Percentiles rank a stretch among this genome's conserved stretches.
These are phyloP conservation scores for Chloromonas sp. DNA, from an alignment of 163 green algal genomes.

Conservation along the genomic window DNA sequence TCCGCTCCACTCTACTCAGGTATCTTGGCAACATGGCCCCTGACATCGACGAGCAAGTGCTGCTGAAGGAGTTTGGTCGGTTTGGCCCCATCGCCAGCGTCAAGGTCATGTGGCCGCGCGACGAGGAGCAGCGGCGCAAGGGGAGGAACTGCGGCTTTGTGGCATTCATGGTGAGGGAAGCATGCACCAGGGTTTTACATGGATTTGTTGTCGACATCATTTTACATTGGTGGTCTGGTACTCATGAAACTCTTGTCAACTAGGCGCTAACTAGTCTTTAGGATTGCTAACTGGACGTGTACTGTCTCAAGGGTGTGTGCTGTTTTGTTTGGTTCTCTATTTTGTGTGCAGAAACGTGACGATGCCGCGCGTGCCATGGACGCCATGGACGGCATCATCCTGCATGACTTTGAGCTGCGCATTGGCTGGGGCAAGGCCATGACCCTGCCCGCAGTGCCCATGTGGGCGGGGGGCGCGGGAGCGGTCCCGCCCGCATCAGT, in stretches of 20 bases:
- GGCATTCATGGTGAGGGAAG: slow-evolving; percentile 80
- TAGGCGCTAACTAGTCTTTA: no score
- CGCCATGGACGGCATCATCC: slow-evolving; percentile 71
- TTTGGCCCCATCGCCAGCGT: slow-evolving; percentile 87
- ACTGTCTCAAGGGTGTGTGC: no score
- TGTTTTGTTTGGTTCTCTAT: no score
- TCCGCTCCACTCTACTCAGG: neutral
- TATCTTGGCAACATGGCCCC: slow-evolving; percentile 83
- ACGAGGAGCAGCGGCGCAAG: slow-evolving; percentile 82
- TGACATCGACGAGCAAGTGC: slow-evolving; percentile 76
- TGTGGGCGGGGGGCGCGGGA: slow-evolving; percentile 33
- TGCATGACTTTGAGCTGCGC: slow-evolving; percentile 69
- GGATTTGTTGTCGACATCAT: no score
- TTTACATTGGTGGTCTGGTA: no score
- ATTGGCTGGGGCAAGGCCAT: slow-evolving; percentile 85
- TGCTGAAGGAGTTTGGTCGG: slow-evolving; percentile 83
- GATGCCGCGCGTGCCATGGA: slow-evolving; percentile 67
- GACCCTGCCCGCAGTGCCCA: slow-evolving; percentile 58
- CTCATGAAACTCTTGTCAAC: no score
- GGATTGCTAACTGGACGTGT: no score
- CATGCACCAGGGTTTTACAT: neutral
- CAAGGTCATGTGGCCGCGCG: slow-evolving; percentile 96
- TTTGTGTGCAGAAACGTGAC: slow-evolving; percentile 47
- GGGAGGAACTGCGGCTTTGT: slow-evolving; percentile 91
- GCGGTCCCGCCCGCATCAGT: no score